Evolutionary conservation across 2,329 filamentous ascomycete genomes (phyloP).

Genomic region (Davidsoniella australis): DNA sequence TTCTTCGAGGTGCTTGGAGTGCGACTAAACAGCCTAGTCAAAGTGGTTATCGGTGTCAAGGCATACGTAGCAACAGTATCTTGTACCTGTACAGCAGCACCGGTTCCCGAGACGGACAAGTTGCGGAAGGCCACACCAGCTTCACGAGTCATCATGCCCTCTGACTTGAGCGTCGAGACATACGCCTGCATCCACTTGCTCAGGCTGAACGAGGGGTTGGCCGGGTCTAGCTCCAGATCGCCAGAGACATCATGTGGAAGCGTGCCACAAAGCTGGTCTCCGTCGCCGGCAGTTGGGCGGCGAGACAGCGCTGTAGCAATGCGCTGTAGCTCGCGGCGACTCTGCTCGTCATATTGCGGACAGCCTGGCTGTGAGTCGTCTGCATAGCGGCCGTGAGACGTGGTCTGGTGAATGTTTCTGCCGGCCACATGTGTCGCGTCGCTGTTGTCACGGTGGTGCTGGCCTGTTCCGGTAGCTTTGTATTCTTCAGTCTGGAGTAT

Average conservation of each 20-base stretch:
- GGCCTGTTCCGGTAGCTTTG: not conserved
- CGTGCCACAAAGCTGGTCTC: not conserved
- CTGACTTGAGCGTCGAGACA: constrained; percentile 29
- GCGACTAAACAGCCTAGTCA: constrained; percentile 16
- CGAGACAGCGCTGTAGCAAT: constrained; percentile 25
- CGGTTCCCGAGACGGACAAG: constrained; percentile 49
- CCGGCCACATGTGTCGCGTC: not conserved
- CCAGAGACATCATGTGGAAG: constrained; percentile 4
- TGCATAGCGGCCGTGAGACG: not conserved
- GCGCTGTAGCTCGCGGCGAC: constrained; percentile 22
- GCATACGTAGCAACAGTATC: constrained; percentile 45
- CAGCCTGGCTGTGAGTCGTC: constrained; percentile 1
- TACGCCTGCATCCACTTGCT: constrained; percentile 25
- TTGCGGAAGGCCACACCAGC: constrained; percentile 48
- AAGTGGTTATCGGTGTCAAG: constrained; percentile 36
- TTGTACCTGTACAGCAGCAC: constrained; percentile 50
- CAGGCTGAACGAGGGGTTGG: constrained; percentile 24
- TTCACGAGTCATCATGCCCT: constrained; percentile 34
- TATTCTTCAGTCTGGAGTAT: no score
- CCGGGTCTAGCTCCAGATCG: constrained; percentile 23
- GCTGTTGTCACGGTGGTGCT: not conserved
- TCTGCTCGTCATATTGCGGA: constrained; percentile 16
- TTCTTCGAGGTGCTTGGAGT: constrained; percentile 31
- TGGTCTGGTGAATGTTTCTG: not conserved
- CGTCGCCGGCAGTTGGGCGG: constrained; percentile 15